Evolutionary conservation across 306 rosid genomes (phyloP).

Genomic region (Fragaria nilgerrensis): DNA sequence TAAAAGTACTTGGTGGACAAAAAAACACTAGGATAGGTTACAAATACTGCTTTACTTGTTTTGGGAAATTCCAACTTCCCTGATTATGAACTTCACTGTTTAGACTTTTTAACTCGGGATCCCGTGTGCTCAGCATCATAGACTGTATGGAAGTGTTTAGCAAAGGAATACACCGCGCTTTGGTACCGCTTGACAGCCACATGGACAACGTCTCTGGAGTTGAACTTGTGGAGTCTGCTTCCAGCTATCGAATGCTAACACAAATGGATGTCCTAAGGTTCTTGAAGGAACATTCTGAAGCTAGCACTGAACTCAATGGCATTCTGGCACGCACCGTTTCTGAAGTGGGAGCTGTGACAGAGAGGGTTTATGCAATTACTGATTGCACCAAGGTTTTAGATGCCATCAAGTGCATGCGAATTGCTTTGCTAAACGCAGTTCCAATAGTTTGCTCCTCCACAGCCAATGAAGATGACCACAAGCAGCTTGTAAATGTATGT

Average conservation of each 20-base stretch:
- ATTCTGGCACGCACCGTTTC: slow-evolving; percentile 34
- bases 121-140: slow-evolving; percentile 37
- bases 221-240: slow-evolving; percentile 69
- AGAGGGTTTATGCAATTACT: slow-evolving; percentile 61
- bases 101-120: background rate
- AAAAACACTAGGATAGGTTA: background rate
- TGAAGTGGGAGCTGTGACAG: slow-evolving; percentile 53
- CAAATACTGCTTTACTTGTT: background rate
- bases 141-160: slow-evolving; percentile 96
- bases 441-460: slow-evolving; percentile 58
- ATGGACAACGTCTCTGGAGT: slow-evolving; percentile 49
- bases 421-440: slow-evolving; percentile 66
- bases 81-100: background rate
- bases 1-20: background rate
- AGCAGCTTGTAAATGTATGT: slow-evolving; percentile 56
- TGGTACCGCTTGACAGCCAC: slow-evolving; percentile 68
- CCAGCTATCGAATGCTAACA: slow-evolving; percentile 67
- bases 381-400: slow-evolving; percentile 58
- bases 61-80: background rate
- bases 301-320: slow-evolving; percentile 19
- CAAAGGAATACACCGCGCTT: slow-evolving; percentile 83
- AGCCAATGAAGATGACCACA: slow-evolving; percentile 44
- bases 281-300: slow-evolving; percentile 37
- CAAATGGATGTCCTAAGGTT: slow-evolving; percentile 76
- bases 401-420: slow-evolving; percentile 66